Evolutionary conservation across 129 eudicot genomes (phyloP), one percentile per base, ranked within the genome.

Genomic region (Gnaphalium uliginosum): DNA sequence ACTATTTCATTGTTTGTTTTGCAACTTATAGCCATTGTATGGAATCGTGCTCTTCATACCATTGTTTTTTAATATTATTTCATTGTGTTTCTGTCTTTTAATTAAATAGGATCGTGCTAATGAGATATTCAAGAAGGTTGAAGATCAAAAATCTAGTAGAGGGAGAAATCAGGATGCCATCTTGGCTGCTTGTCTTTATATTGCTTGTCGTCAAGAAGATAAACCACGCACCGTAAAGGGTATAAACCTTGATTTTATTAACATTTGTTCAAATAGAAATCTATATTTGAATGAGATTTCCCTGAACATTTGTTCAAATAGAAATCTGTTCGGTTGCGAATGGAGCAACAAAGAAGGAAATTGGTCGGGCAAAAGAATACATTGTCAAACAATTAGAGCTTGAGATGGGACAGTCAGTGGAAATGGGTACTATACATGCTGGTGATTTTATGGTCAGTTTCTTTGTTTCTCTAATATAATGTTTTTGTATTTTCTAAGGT

Each of bases 271-370:
- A 69, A 51, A 51, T 77, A 59, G 83, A 53, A 84, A 81, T 82
- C 72, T 46, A 5, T 82, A 19, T 86, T 57, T 73, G 66, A 81
- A 58, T 83, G 86, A 84, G 82, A 82, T 86, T 78, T 83, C 82
- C 39, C 26, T 85, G 73, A 86, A 68, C 85, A 77, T 85, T 66
- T 92, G 87, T 79, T 87, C 81, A 76, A 83, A 56, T 85, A 93
- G 98, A 93, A 87, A 93, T 93, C 68, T 90, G 97, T 86, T 90
- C 96, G 78, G 86, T 88, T 87, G 96, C 94, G 29, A 82, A 86
- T 87, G 98, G 97, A 76, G 97, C 97, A 10, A 81, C 97, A 79
- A 93, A 90, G 92, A 93, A 90, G 85, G 98, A 93, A 81, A 88
- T 90, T 69, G 97, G 98, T 53, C 85, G 97, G 53, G 97, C 98